Evolutionary conservation across 108 stramenopile genomes (phyloP), one percentile per base, ranked within the genome.

Genomic region (Cyclotella cryptica): DNA sequence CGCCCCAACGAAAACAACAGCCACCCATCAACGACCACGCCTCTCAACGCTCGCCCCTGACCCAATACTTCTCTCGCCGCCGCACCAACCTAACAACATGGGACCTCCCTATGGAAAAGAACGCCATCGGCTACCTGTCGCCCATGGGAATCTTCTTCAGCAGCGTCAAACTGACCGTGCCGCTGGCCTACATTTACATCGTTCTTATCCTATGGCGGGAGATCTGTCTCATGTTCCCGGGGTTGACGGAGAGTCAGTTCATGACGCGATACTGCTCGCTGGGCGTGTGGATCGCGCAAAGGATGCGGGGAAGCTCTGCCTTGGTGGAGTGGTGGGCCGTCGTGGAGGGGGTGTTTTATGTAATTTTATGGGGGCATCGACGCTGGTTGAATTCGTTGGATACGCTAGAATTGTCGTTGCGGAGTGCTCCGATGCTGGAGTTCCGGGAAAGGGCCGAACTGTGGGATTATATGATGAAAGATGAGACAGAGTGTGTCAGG

Each of bases 301-400:
- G 65, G 14, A 90, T 89, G 87, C 67, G 81, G 58, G 75, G 69
- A 13, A 83, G 85, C 19, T 88, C 85, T 29, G 65, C 83, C 1
- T n/a, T 77, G 4, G 84, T 96, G 24, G 92, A 94, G 74, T 57
- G 84, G 0, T 94, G 93, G 96, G 91, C 89, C 71, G 66, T 89
- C 22, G 76, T 96, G 44, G 96, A 96, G 68, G 93, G 88, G 1
- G 28, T 92, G 17, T 96, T 94, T 76, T 96, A 85, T 61, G 73
- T 96, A 27, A 71, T 77, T 30, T 77, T 86, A 62, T 87, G 83
- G 49, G 49, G 87, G 42, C 90, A 94, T 69, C 55, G 81, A 30
- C 71, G 72, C 54, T 96, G 87, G 65, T 74, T 94, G 49, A 90
- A 93, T 66, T 61, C 75, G 12, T 72, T 84, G 51, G 92, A 94